phyloP scores from a whole-genome alignment of 108 stramenopile species.

The Nitzschia inconspicua region DNA sequence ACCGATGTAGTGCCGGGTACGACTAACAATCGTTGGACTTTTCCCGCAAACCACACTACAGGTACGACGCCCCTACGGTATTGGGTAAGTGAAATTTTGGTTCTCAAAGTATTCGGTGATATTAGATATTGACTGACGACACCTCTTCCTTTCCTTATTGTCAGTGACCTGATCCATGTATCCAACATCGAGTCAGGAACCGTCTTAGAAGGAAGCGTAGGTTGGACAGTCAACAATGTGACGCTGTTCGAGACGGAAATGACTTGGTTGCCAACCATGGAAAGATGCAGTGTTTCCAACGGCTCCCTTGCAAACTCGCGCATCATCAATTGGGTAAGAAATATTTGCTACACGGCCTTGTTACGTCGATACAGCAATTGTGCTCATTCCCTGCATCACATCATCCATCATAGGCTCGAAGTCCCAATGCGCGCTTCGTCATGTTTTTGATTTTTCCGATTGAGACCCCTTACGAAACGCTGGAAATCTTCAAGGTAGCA shows the following conservation, averaged over 20 bases:
- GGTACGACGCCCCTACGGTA: constrained; percentile 68
- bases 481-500: constrained; percentile 53
- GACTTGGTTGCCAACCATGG: constrained; percentile 56
- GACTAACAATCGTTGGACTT: background rate
- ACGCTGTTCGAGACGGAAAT: constrained; percentile 60
- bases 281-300: constrained; percentile 66
- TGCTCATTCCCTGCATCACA: too few species aligned
- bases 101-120: too few species aligned
- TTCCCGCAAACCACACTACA: constrained; percentile 23
- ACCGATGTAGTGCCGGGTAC: too few species aligned
- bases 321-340: constrained; percentile 78
- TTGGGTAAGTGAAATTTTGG: too few species aligned
- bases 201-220: constrained; percentile 9
- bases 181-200: constrained; percentile 12
- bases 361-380: too few species aligned
- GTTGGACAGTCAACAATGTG: constrained; percentile 66
- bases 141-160: too few species aligned
- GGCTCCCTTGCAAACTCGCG: constrained; percentile 49
- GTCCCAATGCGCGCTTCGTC: constrained; percentile 46
- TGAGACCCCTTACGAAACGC: constrained; percentile 48
- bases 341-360: too few species aligned
- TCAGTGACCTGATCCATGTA: constrained; percentile 65
- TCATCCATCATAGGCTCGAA: too few species aligned
- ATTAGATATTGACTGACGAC: too few species aligned
- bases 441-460: constrained; percentile 58